Conservation (phyloP, 2,329 filamentous ascomycete genomes). For the Amesomyces nigricolor region DNA sequence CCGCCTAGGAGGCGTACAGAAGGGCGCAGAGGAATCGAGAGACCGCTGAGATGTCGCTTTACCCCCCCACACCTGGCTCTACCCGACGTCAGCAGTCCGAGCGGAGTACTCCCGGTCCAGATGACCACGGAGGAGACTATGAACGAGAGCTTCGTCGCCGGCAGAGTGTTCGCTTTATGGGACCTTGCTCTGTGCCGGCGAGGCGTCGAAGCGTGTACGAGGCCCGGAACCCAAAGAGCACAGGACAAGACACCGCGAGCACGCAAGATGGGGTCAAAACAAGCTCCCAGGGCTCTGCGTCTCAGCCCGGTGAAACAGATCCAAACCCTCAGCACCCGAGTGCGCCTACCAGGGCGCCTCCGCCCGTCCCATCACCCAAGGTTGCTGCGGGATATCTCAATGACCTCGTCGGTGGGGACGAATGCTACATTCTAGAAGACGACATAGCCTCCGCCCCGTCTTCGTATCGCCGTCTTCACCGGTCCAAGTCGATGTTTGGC, state of each 20-base stretch:
- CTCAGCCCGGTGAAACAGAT: not conserved
- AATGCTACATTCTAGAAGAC: constrained; percentile 45
- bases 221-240: not conserved
- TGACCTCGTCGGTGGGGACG: constrained; percentile 34
- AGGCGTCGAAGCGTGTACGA: not conserved
- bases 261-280: constrained; percentile 3
- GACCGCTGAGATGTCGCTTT: constrained; percentile 32
- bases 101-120: constrained; percentile 14
- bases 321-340: constrained; percentile 1
- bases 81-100: constrained; percentile 17
- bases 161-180: constrained; percentile 53
- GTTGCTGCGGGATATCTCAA: constrained; percentile 34
- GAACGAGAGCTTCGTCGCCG: constrained; percentile 35
- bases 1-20: constrained; percentile 55
- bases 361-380: constrained; percentile 15
- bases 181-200: constrained; percentile 22
- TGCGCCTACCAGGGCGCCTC: constrained; percentile 16
- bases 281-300: constrained; percentile 3
- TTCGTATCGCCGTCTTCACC: constrained; percentile 46
- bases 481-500: constrained; percentile 51
- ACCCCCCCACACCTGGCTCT: constrained; percentile 29
- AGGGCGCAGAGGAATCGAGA: constrained; percentile 41
- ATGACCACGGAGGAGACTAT: constrained; percentile 23
- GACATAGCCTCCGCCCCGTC: constrained; percentile 43
- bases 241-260: not conserved